These are phyloP conservation scores for Fusarium sp. DNA, from an alignment of 2,329 filamentous ascomycete species.

Conservation along the genomic window DNA sequence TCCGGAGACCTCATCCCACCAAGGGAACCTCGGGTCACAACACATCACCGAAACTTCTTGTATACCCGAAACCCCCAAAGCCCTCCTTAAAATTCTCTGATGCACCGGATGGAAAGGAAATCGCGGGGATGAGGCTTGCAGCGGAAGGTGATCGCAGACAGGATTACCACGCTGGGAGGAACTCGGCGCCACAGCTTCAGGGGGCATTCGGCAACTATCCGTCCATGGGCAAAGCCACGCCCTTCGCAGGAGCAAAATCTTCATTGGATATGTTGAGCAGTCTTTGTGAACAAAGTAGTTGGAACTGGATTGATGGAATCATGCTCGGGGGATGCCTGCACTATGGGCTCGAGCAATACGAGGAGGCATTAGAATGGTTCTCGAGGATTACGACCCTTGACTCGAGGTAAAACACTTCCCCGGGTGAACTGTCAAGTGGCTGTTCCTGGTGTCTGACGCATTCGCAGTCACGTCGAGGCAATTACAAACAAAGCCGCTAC, in stretches of 20 bases:
- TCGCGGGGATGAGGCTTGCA: conserved; percentile 7
- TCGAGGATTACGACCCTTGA: conserved; percentile 70
- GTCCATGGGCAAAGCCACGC: conserved; percentile 48
- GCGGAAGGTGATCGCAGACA: conserved; percentile 17
- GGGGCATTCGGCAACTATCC: conserved; percentile 25
- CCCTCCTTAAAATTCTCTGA: conserved; percentile 33
- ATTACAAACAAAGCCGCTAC: conserved; percentile 94
- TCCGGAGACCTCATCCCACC: conserved; percentile 61
- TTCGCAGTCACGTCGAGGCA: conserved; percentile 84
- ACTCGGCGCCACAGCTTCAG: conserved; percentile 18
- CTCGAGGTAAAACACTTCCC: conserved; percentile 60
- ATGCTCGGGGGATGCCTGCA: conserved; percentile 90
- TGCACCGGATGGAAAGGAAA: conserved; percentile 7
- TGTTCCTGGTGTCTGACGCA: conserved; percentile 46
- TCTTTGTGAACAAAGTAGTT: conserved; percentile 82
- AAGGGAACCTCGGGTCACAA: conserved; percentile 53
- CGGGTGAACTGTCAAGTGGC: conserved; percentile 47
- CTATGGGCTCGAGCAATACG: conserved; percentile 88
- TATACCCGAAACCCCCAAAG: conserved; percentile 67
- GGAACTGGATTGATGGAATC: conserved; percentile 95
- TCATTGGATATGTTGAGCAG: conserved; percentile 79
- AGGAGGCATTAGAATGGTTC: conserved; percentile 81
- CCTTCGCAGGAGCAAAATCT: conserved; percentile 67
- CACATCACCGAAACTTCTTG: conserved; percentile 60
- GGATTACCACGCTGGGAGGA: conserved; percentile 26